phyloP scores from a whole-genome alignment of 2,329 filamentous ascomycete genomes.

The Periconia digitata region DNA sequence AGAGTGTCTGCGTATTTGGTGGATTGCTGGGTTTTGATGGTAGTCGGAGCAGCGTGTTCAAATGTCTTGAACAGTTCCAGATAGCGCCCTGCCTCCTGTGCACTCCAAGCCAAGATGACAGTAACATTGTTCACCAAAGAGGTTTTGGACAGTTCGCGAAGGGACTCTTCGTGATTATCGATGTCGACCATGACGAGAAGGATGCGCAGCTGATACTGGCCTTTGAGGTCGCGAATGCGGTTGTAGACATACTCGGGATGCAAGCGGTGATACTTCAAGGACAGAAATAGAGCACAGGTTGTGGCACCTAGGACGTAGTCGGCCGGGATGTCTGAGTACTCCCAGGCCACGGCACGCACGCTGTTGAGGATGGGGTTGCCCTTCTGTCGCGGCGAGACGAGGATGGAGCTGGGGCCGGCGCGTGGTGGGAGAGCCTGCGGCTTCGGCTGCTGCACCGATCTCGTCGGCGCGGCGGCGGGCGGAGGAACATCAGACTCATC shows the following conservation, averaged over 20 bases:
- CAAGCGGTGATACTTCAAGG: constrained; percentile 93
- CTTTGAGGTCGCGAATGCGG: constrained; percentile 80
- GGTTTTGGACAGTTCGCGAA: constrained; percentile 90
- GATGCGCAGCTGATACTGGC: constrained; percentile 83
- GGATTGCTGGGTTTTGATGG: constrained; percentile 83
- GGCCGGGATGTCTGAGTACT: constrained; percentile 94
- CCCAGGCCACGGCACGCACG: constrained; percentile 84
- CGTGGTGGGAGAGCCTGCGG: constrained; percentile 78
- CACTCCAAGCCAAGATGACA: constrained; percentile 89
- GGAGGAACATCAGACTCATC: constrained; percentile 26
- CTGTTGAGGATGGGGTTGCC: constrained; percentile 89
- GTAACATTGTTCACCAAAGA: constrained; percentile 91
- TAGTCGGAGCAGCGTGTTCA: constrained; percentile 79
- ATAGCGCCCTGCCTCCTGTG: constrained; percentile 90
- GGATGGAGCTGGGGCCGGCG: constrained; percentile 71
- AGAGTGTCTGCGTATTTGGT: constrained; percentile 83
- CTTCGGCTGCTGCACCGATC: constrained; percentile 74
- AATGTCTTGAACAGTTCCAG: constrained; percentile 94
- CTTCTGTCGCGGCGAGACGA: constrained; percentile 90
- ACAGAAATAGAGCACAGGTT: constrained; percentile 89
- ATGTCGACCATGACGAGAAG: constrained; percentile 94
- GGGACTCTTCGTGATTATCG: constrained; percentile 83
- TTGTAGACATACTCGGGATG: constrained; percentile 98
- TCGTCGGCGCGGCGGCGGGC: constrained; percentile 13
- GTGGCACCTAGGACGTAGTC: constrained; percentile 88